These are phyloP conservation scores for Solanum aculeatissimum DNA, from an alignment of 305 asterid species.

Conservation along the genomic window DNA sequence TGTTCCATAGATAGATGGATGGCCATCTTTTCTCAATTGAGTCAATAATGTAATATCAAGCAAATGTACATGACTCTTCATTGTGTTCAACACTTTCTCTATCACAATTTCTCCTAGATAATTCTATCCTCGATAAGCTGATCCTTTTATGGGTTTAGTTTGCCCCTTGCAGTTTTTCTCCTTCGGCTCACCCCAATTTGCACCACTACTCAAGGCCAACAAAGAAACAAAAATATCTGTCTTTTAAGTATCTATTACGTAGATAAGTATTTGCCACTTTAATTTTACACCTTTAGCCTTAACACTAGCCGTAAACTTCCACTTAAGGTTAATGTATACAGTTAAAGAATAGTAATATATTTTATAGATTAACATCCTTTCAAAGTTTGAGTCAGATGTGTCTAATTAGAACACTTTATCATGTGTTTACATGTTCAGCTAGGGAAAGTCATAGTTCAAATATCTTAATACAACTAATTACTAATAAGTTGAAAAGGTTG, in stretches of 20 bases:
- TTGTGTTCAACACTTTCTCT: slow-evolving; percentile 16
- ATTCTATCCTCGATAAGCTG: slow-evolving; percentile 1
- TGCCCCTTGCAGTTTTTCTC: slow-evolving; percentile 10
- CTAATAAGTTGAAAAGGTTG: no score
- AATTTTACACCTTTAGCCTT: no score
- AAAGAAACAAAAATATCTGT: not conserved
- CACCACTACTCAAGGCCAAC: not conserved
- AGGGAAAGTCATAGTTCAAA: no score
- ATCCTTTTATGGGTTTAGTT: slow-evolving; percentile 24
- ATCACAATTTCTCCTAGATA: slow-evolving; percentile 14
- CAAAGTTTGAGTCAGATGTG: no score
- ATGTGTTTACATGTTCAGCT: no score
- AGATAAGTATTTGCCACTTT: not conserved
- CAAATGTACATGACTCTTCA: slow-evolving; percentile 22
- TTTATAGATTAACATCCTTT: no score
- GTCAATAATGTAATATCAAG: slow-evolving; percentile 45
- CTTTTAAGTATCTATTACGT: not conserved
- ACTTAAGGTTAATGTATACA: no score
- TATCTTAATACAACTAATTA: no score
- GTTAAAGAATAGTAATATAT: no score
- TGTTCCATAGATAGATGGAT: slow-evolving; percentile 24
- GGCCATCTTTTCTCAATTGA: slow-evolving; percentile 42
- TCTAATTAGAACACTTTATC: no score
- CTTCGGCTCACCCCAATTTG: slow-evolving; percentile 8
- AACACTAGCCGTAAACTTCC: no score